Percentiles rank a stretch among this genome's conserved stretches.
These are phyloP conservation scores for Aureoboletus auriporus DNA, from an alignment of 768 basidiomycete genomes.

Conservation along the genomic window DNA sequence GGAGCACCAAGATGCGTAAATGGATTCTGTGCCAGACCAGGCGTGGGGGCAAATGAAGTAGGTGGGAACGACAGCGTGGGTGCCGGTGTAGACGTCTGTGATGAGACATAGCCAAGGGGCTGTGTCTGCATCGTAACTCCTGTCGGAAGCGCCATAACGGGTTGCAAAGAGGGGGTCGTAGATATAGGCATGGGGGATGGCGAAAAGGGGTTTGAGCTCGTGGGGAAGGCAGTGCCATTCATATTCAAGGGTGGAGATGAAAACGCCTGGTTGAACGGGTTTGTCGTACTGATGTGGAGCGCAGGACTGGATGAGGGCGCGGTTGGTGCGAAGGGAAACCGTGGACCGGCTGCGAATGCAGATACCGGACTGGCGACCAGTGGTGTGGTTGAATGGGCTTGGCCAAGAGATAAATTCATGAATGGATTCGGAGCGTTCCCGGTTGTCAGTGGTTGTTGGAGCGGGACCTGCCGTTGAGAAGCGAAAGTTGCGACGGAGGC, in stretches of 20 bases:
- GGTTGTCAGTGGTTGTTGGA: conserved; percentile 4
- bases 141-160: conserved; percentile 5
- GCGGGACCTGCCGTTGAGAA: conserved; percentile 12
- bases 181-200: too few species aligned
- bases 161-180: conserved; percentile 5
- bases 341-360: neutral
- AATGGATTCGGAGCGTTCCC: conserved; percentile 17
- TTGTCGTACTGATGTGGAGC: conserved; percentile 8
- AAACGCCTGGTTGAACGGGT: conserved; percentile 17
- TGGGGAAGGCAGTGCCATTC: conserved; percentile 1
- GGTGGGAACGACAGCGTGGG: conserved; percentile 3
- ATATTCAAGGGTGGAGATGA: neutral
- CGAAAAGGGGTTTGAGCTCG: conserved; percentile 16
- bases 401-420: conserved; percentile 11
- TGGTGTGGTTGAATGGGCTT: neutral
- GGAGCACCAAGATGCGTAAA: conserved; percentile 9
- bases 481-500: conserved; percentile 3
- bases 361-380: conserved; percentile 6
- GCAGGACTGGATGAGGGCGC: conserved; percentile 12
- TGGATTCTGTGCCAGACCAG: conserved; percentile 18
- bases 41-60: conserved; percentile 1
- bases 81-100: neutral
- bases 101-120: neutral
- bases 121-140: conserved; percentile 6
- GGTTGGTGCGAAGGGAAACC: conserved; percentile 5